Conservation (phyloP, 2,329 filamentous ascomycete species). For the Aspergillus cejpii region DNA sequence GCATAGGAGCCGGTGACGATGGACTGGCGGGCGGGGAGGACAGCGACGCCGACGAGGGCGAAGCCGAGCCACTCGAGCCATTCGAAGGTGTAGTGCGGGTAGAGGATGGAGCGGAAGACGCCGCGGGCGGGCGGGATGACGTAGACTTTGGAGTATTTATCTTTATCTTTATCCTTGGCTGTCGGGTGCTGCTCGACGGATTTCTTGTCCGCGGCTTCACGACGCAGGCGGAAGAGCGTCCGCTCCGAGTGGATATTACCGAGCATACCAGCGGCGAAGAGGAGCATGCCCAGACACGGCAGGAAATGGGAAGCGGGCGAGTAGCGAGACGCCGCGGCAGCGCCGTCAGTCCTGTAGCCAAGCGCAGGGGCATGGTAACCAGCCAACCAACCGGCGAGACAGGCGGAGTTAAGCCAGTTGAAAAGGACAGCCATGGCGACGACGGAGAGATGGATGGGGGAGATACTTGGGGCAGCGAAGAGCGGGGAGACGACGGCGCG, state of each 20-base stretch:
- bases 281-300: slow-evolving; percentile 57
- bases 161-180: slow-evolving; percentile 17
- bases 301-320: slow-evolving; percentile 20
- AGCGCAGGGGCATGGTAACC: slow-evolving; percentile 58
- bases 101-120: slow-evolving; percentile 74
- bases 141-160: slow-evolving; percentile 71
- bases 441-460: slow-evolving; percentile 70
- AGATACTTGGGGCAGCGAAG: slow-evolving; percentile 79
- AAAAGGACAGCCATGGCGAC: slow-evolving; percentile 61
- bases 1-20: not conserved
- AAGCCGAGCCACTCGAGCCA: slow-evolving; percentile 96
- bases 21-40: slow-evolving; percentile 21
- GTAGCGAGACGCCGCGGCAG: slow-evolving; percentile 9
- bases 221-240: slow-evolving; percentile 76
- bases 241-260: slow-evolving; percentile 88
- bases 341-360: slow-evolving; percentile 15
- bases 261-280: slow-evolving; percentile 70
- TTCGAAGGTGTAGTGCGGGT: slow-evolving; percentile 91
- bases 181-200: slow-evolving; percentile 13
- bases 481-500: slow-evolving; percentile 77
- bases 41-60: slow-evolving; percentile 52
- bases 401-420: slow-evolving; percentile 73
- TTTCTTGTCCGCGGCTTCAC: slow-evolving; percentile 58
- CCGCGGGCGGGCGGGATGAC: slow-evolving; percentile 74
- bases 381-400: slow-evolving; percentile 71